Evolutionary conservation across 1,284 basidiomycete genomes (phyloP), one percentile per base, ranked within the genome.

Genomic region (Exsudoporus floridanus): DNA sequence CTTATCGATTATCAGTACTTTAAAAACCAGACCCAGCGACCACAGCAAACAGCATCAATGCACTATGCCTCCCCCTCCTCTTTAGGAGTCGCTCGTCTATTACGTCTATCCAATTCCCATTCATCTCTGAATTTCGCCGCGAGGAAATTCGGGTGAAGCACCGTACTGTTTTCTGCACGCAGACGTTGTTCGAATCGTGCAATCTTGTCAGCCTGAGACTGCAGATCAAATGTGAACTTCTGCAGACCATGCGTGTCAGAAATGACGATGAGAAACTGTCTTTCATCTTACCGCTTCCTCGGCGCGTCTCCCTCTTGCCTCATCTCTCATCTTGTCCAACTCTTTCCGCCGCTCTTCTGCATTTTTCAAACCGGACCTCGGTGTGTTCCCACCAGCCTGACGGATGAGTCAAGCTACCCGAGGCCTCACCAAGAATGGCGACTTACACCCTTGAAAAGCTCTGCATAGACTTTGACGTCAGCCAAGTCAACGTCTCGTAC

Each of bases 281-380:
- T 34, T 40, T 16, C 2, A 37, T 67, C 80, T 59, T 50, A 88
- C 87, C 46, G 75, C 73, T 61, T 85, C 82, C 36, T 75, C 73
- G 19, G 71, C 70, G 12, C 85, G 78, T 56, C 79, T 84, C 1
- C 77, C 78, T 56, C 78, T 77, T 25, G 84, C 84, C 46, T 88
- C 88, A 38, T 89, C 84, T 50, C 84, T 77, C 82, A 88, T 80
- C 63, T 75, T 81, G 60, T 85, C 77, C 55, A 90, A 62, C 56
- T 90, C 83, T 60, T 79, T 84, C 50, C 81, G 76, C 39, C 86
- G 76, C 59, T 88, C 85, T 56, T 86, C 84, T 23, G 87, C 82
- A 57, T 84, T 85, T 58, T 85, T 83, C 47, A 81, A 62, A 7
- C 82, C 82, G n/a, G 82, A 81, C 45, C 77, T 77, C 4, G 84